Evolutionary conservation across 2,329 filamentous ascomycete genomes (phyloP), one percentile per base, ranked within the genome.

Genomic region (Tolypocladium pustulatum): DNA sequence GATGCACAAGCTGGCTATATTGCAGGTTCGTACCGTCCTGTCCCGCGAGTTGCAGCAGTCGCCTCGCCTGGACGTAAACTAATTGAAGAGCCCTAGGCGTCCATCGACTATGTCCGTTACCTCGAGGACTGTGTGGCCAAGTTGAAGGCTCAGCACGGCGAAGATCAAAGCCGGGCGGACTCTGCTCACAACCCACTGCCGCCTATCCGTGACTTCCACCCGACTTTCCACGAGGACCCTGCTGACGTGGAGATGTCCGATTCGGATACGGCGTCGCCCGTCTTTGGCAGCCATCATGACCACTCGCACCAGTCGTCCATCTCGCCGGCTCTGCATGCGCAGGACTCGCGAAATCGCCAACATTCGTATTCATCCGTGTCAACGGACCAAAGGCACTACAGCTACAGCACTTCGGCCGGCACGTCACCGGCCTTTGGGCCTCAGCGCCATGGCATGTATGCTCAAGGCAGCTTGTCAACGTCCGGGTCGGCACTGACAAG

Each of bases 1-100:
- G 68, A 97, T 97, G 94, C 94, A 97, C 73, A 99, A 99, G 75
- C 77, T 97, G 59, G 91, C 92, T 20, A 97, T 97, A 65, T 76
- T 97, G 56, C 91, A 97, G 84, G 92, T 95, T 72, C 63, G 81
- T 72, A 13, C 20, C 10, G 10, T 36, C 30, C 20, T 8, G n/a
- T 15, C 20, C 20, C 30, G 30, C 30, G 9, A 36, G 2, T 15
- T 15, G 8, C 10, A 12, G 13, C n/a, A 8, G 3, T 1, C 22
- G 32, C 7, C 12, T 43, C 40, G 25, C 36, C 17, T 7, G 15
- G 36, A 32, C 57, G 10, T 20, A 30, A 57, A 57, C 52, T 34
- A 51, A 51, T 38, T 43, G 27, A 54, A 27, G 17, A 37, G 17
- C 12, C 2, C 9, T 51, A 96, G 91, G 93, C 93, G 6, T 94